phyloP scores from a whole-genome alignment of 78 protist genomes.

The Monocercomonoides exilis region DNA sequence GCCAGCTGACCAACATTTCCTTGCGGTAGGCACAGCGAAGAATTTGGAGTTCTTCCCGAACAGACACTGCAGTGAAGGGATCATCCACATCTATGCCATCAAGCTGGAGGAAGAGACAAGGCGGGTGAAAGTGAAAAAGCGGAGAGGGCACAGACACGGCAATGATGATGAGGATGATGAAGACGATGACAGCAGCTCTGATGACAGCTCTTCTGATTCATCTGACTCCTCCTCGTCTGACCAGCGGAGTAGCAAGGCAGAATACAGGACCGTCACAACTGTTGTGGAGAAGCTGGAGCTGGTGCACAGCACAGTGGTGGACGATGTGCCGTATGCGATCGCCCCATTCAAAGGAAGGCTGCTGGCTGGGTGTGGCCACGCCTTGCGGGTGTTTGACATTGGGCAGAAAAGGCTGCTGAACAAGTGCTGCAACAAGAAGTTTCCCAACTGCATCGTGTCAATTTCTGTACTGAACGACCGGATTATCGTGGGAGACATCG shows the following conservation, averaged over 20 bases:
- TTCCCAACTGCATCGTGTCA: constrained; percentile 22
- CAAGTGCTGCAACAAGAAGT: constrained; percentile 68
- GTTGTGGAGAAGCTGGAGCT: neutral
- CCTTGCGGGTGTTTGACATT: constrained; percentile 70
- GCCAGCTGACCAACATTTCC: constrained; percentile 36
- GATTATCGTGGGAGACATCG: constrained; percentile 68
- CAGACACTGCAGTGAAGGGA: constrained; percentile 16
- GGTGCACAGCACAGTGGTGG: constrained; percentile 62
- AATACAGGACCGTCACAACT: neutral
- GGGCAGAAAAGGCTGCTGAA: constrained; percentile 79
- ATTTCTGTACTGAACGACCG: constrained; percentile 51
- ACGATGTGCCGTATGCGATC: constrained; percentile 74
- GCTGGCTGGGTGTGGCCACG: constrained; percentile 65
- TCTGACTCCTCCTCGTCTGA: too few species aligned
- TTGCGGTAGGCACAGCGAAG: constrained; percentile 72
- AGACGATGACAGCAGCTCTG: neutral
- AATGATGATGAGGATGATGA: neutral
- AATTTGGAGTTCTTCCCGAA: constrained; percentile 32
- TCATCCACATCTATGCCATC: constrained; percentile 51
- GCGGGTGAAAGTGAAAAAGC: neutral
- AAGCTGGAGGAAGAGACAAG: neutral
- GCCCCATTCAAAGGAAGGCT: constrained; percentile 52
- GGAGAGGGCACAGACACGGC: too few species aligned
- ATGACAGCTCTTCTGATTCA: too few species aligned
- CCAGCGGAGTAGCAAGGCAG: too few species aligned